Evolutionary conservation across 2,329 filamentous ascomycete genomes (phyloP), one percentile per base, ranked within the genome.

Genomic region (Sporothrix variecibatus): DNA sequence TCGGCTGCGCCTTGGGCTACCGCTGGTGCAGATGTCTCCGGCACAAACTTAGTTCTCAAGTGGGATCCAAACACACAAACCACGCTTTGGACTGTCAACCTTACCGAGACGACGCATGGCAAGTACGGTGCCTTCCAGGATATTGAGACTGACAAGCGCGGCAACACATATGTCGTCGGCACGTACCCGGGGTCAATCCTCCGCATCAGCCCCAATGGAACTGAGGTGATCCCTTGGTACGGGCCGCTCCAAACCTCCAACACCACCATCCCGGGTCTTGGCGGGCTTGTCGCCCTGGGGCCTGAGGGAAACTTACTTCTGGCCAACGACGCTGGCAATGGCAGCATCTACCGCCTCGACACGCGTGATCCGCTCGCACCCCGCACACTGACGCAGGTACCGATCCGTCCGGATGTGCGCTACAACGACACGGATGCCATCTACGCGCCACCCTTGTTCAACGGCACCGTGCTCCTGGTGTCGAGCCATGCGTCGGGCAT

Each of bases 61-160:
- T 83, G 81, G 72, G 78, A 83, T 71, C 76, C 81, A 1, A 34
- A 75, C 11, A 71, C 72, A 12, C 71, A 78, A 11, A 70, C 75
- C 40, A 71, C 79, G 1, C 75, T 82, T 8, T 84, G 81, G 82
- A 75, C 73, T 20, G 71, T 78, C 11, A 82, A 84, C 75, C 74
- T 84, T 11, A 82, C 80, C 0, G 75, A 77, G 0, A 69, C 80
- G 0, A 80, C 79, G 0, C 70, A 75, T 0, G 81, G 81, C 3
- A 72, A 69, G 0, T 84, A 82, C 75, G 80, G 82, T 31, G 83
- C 82, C 6, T 83, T 80, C 49, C 83, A 84, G 73, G 83, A 85
- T 70, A 78, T 83, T 2, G 82, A 81, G 51, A 80, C 81, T 70
- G 83, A 84, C 67, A 56, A 70, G 0, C 75, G 75, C 1, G 82